Conservation (phyloP, 441 rosid species). For the Jatropha podagrica region DNA sequence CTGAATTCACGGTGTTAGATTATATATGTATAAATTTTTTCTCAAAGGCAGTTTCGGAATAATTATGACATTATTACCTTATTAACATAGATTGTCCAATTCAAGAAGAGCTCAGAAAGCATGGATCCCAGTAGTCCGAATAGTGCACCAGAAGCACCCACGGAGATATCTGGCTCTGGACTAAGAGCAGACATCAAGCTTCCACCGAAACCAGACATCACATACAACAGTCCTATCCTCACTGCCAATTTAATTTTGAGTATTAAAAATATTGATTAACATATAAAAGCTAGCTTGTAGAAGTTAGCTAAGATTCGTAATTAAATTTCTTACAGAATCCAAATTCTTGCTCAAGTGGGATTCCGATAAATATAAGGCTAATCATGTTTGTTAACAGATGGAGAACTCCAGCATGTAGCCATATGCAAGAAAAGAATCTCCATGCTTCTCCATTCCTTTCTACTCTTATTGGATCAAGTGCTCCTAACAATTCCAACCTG, state of each 20-base stretch:
- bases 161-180: constrained; percentile 45
- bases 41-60: too few relatives aligned
- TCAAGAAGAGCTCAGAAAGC: constrained; percentile 82
- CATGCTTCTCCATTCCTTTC: constrained; percentile 48
- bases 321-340: constrained; percentile 60
- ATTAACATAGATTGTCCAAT: constrained; percentile 80
- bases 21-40: too few relatives aligned
- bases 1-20: constrained; percentile 37
- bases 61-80: constrained; percentile 44
- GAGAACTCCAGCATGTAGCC: constrained; percentile 80
- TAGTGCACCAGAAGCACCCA: constrained; percentile 87
- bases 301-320: background rate
- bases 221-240: constrained; percentile 60
- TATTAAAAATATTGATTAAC: background rate
- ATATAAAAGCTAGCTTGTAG: background rate
- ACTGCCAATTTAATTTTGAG: constrained; percentile 40
- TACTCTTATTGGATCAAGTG: constrained; percentile 51
- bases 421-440: constrained; percentile 69
- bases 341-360: constrained; percentile 72
- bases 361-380: constrained; percentile 66
- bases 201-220: constrained; percentile 77
- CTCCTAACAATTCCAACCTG: constrained; percentile 72
- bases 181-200: constrained; percentile 65
- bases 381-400: constrained; percentile 70
- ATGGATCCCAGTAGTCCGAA: constrained; percentile 83